Conservation (phyloP, 352 stramenopile genomes). For the Pythium aquatile region DNA sequence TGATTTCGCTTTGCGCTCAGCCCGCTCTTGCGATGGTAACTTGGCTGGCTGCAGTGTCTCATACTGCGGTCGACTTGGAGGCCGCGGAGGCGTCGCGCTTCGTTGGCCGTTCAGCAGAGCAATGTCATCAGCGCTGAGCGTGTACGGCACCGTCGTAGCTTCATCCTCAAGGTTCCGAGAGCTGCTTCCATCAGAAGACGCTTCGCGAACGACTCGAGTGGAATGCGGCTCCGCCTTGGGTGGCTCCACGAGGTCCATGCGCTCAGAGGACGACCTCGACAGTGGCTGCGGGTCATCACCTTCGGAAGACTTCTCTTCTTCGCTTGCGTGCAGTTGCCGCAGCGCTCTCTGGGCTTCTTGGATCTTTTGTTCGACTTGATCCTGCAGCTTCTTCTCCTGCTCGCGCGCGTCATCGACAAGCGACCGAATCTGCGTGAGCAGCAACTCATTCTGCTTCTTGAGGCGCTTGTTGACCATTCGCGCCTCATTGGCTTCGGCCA, state of each 20-base stretch:
- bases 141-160: slow-evolving; percentile 52
- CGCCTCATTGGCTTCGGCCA: slow-evolving; percentile 81
- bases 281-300: not conserved
- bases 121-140: slow-evolving; percentile 64
- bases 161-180: slow-evolving; percentile 11
- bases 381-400: slow-evolving; percentile 44
- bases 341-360: slow-evolving; percentile 20
- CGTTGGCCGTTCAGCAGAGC: slow-evolving; percentile 65
- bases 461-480: slow-evolving; percentile 84
- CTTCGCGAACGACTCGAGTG: not conserved
- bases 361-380: slow-evolving; percentile 27
- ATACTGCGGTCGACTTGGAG: not conserved
- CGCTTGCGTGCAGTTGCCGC: slow-evolving; percentile 20
- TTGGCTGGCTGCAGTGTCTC: not conserved
- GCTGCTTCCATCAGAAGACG: not conserved
- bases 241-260: not conserved
- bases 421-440: slow-evolving; percentile 76
- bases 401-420: slow-evolving; percentile 63
- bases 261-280: not conserved
- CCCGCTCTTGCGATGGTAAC: not conserved
- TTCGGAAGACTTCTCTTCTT: not conserved
- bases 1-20: not conserved
- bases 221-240: not conserved
- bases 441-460: slow-evolving; percentile 81
- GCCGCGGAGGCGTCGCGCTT: slow-evolving; percentile 4